Evolutionary conservation across 805 yeast species (phyloP).

Genomic region (Nakazawaea ishiwadae): DNA sequence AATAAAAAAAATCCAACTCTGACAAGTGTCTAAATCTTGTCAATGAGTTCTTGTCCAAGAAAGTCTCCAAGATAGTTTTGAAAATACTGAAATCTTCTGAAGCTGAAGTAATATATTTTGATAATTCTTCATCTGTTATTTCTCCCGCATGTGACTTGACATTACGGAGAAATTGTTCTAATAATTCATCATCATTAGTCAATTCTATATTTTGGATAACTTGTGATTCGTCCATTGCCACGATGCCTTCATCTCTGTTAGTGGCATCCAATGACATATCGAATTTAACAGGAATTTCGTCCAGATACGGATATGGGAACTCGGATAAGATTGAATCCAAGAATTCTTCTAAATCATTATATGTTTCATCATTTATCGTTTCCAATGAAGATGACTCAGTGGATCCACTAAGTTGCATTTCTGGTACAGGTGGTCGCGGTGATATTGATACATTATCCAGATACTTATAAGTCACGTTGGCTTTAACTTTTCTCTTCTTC

Average conservation of each 20-base stretch:
- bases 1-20: slow-evolving; percentile 6
- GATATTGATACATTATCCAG: not conserved
- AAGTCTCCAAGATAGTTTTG: slow-evolving; percentile 3
- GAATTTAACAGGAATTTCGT: not conserved
- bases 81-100: not conserved
- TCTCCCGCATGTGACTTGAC: not conserved
- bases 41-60: not conserved
- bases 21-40: not conserved
- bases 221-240: slow-evolving; percentile 13
- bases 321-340: slow-evolving; percentile 3
- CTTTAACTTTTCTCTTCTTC: not conserved
- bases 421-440: not conserved
- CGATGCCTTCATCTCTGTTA: not conserved
- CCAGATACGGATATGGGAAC: not conserved
- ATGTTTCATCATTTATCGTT: not conserved
- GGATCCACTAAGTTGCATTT: not conserved
- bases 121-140: slow-evolving; percentile 9
- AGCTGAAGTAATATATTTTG: not conserved
- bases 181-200: slow-evolving; percentile 4
- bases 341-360: slow-evolving; percentile 1
- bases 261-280: not conserved
- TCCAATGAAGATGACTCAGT: not conserved
- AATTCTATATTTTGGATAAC: slow-evolving; percentile 4
- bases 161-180: not conserved
- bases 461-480: not conserved